Conservation (phyloP, 2,329 filamentous ascomycete genomes). For the Neobulgaria alba region DNA sequence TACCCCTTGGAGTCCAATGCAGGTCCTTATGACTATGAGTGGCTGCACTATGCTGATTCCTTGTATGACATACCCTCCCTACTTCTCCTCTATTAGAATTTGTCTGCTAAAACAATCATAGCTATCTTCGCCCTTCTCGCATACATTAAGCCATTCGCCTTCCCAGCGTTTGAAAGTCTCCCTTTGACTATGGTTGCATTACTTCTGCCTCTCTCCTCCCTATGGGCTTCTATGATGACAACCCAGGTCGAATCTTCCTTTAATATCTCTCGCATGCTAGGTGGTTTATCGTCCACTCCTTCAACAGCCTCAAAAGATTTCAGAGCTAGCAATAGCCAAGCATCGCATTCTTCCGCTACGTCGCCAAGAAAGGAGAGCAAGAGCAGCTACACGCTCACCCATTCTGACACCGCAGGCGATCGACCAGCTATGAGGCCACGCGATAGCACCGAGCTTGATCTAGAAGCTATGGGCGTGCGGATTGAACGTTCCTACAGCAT, state of each 20-base stretch:
- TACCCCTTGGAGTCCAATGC: constrained; percentile 54
- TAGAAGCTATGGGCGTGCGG: constrained; percentile 23
- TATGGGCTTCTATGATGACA: constrained; percentile 46
- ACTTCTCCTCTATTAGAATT: too few relatives aligned
- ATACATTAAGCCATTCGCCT: constrained; percentile 34
- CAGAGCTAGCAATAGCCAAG: too few relatives aligned
- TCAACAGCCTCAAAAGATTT: too few relatives aligned
- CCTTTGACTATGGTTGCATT: constrained; percentile 51
- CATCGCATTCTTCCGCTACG: too few relatives aligned
- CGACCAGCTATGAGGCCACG: too few relatives aligned
- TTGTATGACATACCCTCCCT: constrained; percentile 35
- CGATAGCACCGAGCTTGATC: constrained; percentile 24
- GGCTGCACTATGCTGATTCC: constrained; percentile 59
- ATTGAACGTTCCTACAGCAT: constrained; percentile 20
- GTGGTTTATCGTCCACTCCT: too few relatives aligned
- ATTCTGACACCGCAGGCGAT: neutral
- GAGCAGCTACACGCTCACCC: neutral
- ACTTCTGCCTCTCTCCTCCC: constrained; percentile 55
- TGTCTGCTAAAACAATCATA: too few relatives aligned
- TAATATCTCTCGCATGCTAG: constrained; percentile 16
- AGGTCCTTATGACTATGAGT: constrained; percentile 59
- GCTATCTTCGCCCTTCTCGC: constrained; percentile 53
- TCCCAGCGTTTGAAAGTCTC: constrained; percentile 45
- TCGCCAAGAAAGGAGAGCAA: neutral
- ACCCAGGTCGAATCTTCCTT: constrained; percentile 15